Percentiles rank a stretch among this genome's conserved stretches.
These are phyloP conservation scores for Orbilia javanica DNA, from an alignment of 2,329 filamentous ascomycete genomes.

Conservation along the genomic window DNA sequence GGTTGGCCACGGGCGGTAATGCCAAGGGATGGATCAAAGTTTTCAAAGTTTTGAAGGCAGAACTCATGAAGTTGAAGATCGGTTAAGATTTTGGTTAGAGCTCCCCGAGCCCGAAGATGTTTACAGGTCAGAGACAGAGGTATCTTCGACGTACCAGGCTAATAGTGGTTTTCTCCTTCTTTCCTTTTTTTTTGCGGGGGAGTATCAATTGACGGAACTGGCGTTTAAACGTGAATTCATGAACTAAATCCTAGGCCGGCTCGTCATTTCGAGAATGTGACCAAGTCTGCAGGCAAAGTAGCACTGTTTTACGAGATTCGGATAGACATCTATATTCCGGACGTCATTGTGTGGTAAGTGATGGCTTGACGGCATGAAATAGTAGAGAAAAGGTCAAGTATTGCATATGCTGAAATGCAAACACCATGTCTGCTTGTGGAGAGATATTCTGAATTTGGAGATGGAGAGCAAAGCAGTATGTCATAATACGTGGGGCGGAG, in stretches of 20 bases:
- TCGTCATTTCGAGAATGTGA: slow-evolving; percentile 7
- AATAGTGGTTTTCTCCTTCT: not conserved
- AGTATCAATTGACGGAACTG: not conserved
- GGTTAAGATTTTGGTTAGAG: slow-evolving; percentile 5
- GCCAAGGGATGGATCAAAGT: no score
- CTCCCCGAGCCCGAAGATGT: slow-evolving; percentile 6
- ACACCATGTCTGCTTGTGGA: slow-evolving; percentile 5
- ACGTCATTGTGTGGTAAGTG: slow-evolving; percentile 17
- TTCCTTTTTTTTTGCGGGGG: not conserved
- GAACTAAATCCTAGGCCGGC: not conserved
- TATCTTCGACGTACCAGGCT: slow-evolving; percentile 6
- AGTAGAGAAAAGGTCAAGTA: not conserved
- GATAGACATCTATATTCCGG: not conserved
- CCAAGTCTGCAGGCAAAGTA: not conserved
- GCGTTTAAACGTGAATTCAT: slow-evolving; percentile 2
- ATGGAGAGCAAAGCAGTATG: not conserved
- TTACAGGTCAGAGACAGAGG: slow-evolving; percentile 11
- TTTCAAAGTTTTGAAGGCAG: not conserved
- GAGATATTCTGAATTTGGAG: slow-evolving; percentile 12
- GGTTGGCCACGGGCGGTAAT: slow-evolving; percentile 17
- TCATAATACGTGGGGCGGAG: slow-evolving; percentile 20
- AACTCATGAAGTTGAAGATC: slow-evolving; percentile 11
- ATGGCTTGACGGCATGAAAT: slow-evolving; percentile 2
- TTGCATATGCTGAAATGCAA: not conserved
- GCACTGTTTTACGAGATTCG: not conserved